These are phyloP conservation scores for Penicillium paxilli DNA, from an alignment of 495 filamentous ascomycete genomes.

Conservation along the genomic window DNA sequence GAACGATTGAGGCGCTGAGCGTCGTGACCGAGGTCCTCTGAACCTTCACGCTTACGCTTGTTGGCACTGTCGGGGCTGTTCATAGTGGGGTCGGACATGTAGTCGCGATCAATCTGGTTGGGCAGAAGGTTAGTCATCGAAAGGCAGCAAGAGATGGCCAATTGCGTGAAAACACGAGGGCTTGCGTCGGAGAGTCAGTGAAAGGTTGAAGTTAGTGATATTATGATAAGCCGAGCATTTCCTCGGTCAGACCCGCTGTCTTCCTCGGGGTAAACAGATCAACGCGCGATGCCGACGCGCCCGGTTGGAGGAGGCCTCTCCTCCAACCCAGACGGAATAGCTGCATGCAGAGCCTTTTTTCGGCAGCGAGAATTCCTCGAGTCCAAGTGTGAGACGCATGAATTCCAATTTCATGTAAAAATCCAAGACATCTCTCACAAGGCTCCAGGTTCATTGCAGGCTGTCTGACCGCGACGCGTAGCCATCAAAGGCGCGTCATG, in stretches of 20 bases:
- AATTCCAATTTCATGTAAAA: not conserved
- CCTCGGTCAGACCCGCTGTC: conserved; percentile 13
- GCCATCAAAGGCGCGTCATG: conserved; percentile 34
- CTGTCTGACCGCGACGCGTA: not conserved
- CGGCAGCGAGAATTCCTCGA: not conserved
- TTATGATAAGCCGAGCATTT: conserved; percentile 8
- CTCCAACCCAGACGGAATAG: not conserved
- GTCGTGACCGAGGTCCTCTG: conserved; percentile 44
- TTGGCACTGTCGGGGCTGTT: conserved; percentile 38
- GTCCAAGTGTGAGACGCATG: too few relatives aligned
- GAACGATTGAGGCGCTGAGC: conserved; percentile 44
- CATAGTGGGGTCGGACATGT: conserved; percentile 47
- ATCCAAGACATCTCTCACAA: not conserved
- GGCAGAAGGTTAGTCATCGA: conserved; percentile 22
- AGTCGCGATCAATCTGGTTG: conserved; percentile 5
- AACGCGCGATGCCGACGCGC: conserved; percentile 35
- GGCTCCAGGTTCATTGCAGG: not conserved
- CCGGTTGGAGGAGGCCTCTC: not conserved
- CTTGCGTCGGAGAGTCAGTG: not conserved
- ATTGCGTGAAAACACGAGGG: not conserved
- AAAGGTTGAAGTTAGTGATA: not conserved
- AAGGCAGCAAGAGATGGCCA: conserved; percentile 1
- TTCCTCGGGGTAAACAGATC: conserved; percentile 22
- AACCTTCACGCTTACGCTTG: conserved; percentile 49
- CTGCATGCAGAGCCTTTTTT: not conserved